Evolutionary conservation across 345 rosid genomes (phyloP), one percentile per base, ranked within the genome.

Genomic region (Eucalyptus cladocalyx): DNA sequence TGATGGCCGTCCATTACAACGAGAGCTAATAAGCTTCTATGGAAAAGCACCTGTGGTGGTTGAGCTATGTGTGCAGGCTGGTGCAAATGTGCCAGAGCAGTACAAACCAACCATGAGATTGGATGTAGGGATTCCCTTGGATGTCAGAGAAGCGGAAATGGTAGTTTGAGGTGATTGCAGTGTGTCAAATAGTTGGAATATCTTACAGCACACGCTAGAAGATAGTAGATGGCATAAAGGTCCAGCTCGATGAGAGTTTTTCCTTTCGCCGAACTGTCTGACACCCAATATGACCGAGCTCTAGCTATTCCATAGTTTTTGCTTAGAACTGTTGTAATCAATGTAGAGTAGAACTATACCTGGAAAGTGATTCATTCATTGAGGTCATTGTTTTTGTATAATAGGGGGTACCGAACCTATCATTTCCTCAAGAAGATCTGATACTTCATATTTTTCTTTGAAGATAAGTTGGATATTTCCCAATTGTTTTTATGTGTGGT

Each of bases 41-140:
- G 99, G 99, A 34, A 95, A 98, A 92, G 98, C 99, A 45, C 99
- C 99, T 15, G 99, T 95, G 17, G 94, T 96, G 81, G 97, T 98
- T 85, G 99, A 97, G 91, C 93, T 97, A 40, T 97, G 99, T 30
- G 91, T 92, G 51, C 99, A 97, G 93, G 97, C 97, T 47, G 99
- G 99, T 8, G 97, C 97, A 1, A 87, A 86, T 18, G 94, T 92
- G 87, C 99, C 99, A 8, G 99, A 97, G 4, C 92, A 93, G 86
- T 95, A 97, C 90, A 95, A 94, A 91, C 89, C 98, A 72, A 98
- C 99, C 40, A 98, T 98, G 99, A 95, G 99, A 90, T 93, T 98
- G 87, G 99, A 97, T 90, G 93, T 97, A 81, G 98, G 99, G 53
- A 98, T 98, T 67, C 99, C 99, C 16, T 85, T 92, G 14, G 94